Percentiles rank a stretch among this genome's conserved stretches.
Conservation (phyloP, 371 early-diverging fungal species). For the Mortierella polycephala region DNA sequence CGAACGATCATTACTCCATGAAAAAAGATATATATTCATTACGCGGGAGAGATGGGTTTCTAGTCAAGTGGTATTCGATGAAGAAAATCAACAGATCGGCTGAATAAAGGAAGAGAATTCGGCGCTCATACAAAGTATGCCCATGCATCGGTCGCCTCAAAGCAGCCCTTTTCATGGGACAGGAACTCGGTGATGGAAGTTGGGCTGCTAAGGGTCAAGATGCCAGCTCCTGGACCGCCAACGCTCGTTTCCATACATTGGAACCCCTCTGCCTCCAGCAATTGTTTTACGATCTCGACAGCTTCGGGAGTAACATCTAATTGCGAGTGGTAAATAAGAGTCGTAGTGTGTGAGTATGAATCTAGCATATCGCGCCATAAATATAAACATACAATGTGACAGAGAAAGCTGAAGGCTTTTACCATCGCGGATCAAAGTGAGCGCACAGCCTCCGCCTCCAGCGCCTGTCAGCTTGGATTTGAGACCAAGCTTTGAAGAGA, state of each 20-base stretch:
- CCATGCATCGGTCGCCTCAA: constrained; percentile 32
- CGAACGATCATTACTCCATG: too few relatives aligned
- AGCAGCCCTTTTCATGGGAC: constrained; percentile 20
- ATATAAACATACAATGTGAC: not conserved
- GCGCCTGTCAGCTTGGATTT: constrained; percentile 94
- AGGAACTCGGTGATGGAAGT: constrained; percentile 35
- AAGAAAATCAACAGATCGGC: too few relatives aligned
- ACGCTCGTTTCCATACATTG: constrained; percentile 79
- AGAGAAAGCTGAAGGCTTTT: constrained; percentile 18
- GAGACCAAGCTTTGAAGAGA: constrained; percentile 70
- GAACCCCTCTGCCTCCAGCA: constrained; percentile 69
- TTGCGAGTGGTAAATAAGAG: not conserved
- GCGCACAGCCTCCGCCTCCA: constrained; percentile 97
- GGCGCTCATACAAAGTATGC: constrained; percentile 29
- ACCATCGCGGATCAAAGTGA: constrained; percentile 83
- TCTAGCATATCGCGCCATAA: not conserved
- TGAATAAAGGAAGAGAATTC: not conserved
- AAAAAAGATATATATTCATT: too few relatives aligned
- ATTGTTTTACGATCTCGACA: constrained; percentile 56
- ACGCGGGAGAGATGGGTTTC: too few relatives aligned
- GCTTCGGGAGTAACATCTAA: constrained; percentile 38
- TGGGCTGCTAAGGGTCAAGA: constrained; percentile 32
- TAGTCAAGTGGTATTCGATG: too few relatives aligned
- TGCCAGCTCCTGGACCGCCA: constrained; percentile 78
- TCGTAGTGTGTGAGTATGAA: not conserved